Conservation (phyloP, 1,139 yeast species). For the Kodamaea derodonti region DNA sequence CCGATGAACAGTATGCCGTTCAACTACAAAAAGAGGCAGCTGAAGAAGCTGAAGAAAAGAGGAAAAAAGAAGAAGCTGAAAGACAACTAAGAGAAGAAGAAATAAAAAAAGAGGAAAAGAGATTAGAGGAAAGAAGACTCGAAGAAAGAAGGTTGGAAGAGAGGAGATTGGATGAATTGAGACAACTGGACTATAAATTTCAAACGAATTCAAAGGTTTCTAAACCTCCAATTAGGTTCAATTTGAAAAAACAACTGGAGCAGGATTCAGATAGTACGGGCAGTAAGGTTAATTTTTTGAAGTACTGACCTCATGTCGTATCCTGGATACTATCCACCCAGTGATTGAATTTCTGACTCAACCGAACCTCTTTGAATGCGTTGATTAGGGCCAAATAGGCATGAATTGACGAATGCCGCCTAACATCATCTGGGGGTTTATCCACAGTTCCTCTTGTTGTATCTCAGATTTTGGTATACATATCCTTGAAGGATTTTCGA, state of each 20-base stretch:
- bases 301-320: no score
- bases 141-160: conserved; percentile 6
- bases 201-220: conserved; percentile 25
- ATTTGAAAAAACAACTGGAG: conserved; percentile 14
- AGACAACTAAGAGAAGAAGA: conserved; percentile 15
- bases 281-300: conserved; percentile 12
- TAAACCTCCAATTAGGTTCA: conserved; percentile 23
- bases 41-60: conserved; percentile 8
- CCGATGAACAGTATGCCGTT: conserved; percentile 38
- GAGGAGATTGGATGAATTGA: conserved; percentile 10
- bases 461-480: no score
- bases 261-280: conserved; percentile 10
- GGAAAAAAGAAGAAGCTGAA: conserved; percentile 9
- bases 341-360: no score
- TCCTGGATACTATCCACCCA: no score
- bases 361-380: no score
- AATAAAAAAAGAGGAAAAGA: conserved; percentile 16
- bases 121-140: conserved; percentile 7
- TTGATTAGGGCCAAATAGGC: no score
- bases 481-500: no score
- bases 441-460: no score
- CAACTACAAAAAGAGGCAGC: conserved; percentile 19
- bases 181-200: conserved; percentile 21
- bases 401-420: no score
- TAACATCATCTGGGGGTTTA: no score